Conservation (phyloP, 2,329 filamentous ascomycete genomes). For the Microcyclosporella mali region DNA sequence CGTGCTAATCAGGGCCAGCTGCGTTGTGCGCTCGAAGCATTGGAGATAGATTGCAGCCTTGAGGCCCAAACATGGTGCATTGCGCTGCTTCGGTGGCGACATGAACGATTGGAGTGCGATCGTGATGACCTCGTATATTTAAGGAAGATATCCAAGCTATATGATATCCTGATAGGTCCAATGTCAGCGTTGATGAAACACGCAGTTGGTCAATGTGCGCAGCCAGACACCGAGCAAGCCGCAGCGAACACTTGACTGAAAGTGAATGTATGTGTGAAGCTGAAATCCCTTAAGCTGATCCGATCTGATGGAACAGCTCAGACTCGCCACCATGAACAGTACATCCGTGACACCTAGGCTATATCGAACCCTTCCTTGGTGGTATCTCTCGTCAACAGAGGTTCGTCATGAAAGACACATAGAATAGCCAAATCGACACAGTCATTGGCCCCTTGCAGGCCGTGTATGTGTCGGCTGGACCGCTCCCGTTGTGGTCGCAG, state of each 20-base stretch:
- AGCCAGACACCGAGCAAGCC: background rate
- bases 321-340: conserved; percentile 2
- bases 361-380: conserved; percentile 5
- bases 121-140: too few relatives aligned
- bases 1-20: too few relatives aligned
- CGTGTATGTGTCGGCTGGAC: conserved; percentile 28
- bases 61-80: too few relatives aligned
- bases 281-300: conserved; percentile 22
- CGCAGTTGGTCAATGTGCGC: background rate
- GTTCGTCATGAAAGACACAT: conserved; percentile 11
- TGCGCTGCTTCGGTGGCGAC: too few relatives aligned
- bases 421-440: conserved; percentile 29
- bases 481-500: conserved; percentile 21
- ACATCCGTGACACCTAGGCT: background rate
- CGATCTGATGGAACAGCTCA: conserved; percentile 4
- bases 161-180: background rate
- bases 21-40: too few relatives aligned
- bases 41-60: too few relatives aligned
- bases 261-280: conserved; percentile 17
- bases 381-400: conserved; percentile 1
- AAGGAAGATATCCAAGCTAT: too few relatives aligned
- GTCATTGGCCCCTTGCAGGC: conserved; percentile 35
- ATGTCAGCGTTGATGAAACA: background rate
- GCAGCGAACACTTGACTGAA: background rate
- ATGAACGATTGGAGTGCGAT: too few relatives aligned